These are phyloP conservation scores for Reticulascus tulasneorum DNA, from an alignment of 2,329 filamentous ascomycete genomes.

Conservation along the genomic window DNA sequence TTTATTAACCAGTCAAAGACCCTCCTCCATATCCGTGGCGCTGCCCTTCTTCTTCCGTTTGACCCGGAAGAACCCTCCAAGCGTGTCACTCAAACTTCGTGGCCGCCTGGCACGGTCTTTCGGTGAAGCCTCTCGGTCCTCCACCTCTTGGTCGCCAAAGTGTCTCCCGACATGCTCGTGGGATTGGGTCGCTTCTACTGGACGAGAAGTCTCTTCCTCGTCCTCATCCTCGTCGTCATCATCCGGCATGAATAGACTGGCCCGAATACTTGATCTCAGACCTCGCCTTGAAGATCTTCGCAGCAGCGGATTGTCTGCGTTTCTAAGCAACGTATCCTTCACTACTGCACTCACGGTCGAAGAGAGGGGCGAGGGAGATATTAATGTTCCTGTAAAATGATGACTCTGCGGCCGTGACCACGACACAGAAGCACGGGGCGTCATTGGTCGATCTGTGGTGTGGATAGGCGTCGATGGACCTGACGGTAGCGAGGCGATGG, in stretches of 20 bases:
- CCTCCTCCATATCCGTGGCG: conserved; percentile 16
- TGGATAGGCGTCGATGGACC: conserved; percentile 27
- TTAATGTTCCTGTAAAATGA: conserved; percentile 44
- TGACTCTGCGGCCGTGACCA: conserved; percentile 29
- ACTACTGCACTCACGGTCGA: conserved; percentile 57
- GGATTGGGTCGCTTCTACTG: neutral
- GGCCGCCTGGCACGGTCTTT: conserved; percentile 24
- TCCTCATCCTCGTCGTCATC: conserved; percentile 28
- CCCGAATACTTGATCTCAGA: conserved; percentile 45
- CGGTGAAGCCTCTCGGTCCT: conserved; percentile 6
- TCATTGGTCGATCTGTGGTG: conserved; percentile 12
- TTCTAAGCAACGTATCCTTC: conserved; percentile 49
- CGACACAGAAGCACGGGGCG: conserved; percentile 11
- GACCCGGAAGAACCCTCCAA: conserved; percentile 35
- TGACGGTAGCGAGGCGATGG: conserved; percentile 21
- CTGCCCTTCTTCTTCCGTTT: conserved; percentile 23
- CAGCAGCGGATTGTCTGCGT: conserved; percentile 34
- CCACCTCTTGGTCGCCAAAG: conserved; percentile 1
- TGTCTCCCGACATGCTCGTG: too few species aligned
- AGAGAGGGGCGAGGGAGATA: conserved; percentile 57
- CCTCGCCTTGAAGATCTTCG: conserved; percentile 42
- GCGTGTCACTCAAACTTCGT: conserved; percentile 37
- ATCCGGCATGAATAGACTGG: conserved; percentile 51
- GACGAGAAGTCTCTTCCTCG: conserved; percentile 12
- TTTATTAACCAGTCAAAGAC: too few species aligned